Evolutionary conservation across 108 stramenopile species (phyloP), one percentile per base, ranked within the genome.

Genomic region (Fragilaria crotonensis): DNA sequence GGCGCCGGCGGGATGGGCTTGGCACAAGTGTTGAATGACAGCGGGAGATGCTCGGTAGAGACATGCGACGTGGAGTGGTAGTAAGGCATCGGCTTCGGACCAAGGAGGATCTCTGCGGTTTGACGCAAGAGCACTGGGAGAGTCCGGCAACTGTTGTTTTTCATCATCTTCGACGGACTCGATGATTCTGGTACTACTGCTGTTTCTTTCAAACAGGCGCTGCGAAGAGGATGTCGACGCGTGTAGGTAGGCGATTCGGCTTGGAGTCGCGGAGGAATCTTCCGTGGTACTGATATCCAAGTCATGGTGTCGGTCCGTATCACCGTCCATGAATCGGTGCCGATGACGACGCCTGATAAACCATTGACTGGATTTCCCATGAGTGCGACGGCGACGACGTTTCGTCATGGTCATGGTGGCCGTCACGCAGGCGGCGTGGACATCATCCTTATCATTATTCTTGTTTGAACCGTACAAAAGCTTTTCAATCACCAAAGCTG

Each of bases 21-120:
- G 17, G 2, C 63, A 18, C 58, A 74, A 54, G 2, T 62, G 22
- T 55, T 58, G 25, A 23, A 74, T 14, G 5, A 74, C 62, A 7
- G n/a, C 30, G 7, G 62, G 31, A n/a, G 72, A 73, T 20, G 72
- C 72, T 7, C 51, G 65, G 46, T 62, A 73, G 22, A 73, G 30
- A 25, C 66, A 67, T 18, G 72, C 72, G 30, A 73, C 48, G 45
- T 73, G 72, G 46, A 73, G 56, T 22, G 72, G 61, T 18, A 73
- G 27, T 28, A 61, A 52, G 20, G 26, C 22, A 3, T 59, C 33
- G 9, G 54, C 30, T 4, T 57, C 30, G 30, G 49, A 48, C 5
- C 26, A 17, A 29, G 17, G 47, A 1, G 1, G 5, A 49, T 48
- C 51, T 26, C 25, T n/a, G n/a, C n/a, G n/a, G n/a, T n/a, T n/a